Conservation (phyloP, 1,139 yeast genomes). For the Arxiozyma slooffiae region DNA sequence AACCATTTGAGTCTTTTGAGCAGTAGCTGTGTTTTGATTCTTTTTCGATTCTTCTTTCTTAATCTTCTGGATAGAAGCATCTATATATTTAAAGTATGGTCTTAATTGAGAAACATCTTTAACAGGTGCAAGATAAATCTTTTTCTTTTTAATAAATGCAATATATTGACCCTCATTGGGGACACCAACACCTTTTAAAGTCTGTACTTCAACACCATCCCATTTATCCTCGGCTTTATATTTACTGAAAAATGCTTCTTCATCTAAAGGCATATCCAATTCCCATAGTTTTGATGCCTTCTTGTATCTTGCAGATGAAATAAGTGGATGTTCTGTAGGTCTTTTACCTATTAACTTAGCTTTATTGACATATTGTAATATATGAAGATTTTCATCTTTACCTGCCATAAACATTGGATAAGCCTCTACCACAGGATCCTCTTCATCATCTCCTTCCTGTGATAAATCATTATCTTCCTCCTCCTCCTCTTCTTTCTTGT, state of each 20-base stretch:
- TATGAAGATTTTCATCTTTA: slow-evolving; percentile 29
- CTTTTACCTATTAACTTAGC: slow-evolving; percentile 41
- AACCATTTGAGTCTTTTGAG: slow-evolving; percentile 50
- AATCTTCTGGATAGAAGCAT: slow-evolving; percentile 35
- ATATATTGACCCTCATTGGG: slow-evolving; percentile 48
- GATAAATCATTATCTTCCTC: not conserved
- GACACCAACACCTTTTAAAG: slow-evolving; percentile 59
- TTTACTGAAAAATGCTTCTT: slow-evolving; percentile 52
- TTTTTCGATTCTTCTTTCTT: slow-evolving; percentile 32
- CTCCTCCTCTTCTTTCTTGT: not conserved
- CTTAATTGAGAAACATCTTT: slow-evolving; percentile 66
- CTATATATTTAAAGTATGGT: slow-evolving; percentile 73
- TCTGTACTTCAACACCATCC: slow-evolving; percentile 59
- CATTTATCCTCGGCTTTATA: slow-evolving; percentile 40
- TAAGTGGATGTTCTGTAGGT: slow-evolving; percentile 35
- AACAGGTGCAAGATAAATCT: slow-evolving; percentile 56
- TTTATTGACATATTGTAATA: slow-evolving; percentile 70
- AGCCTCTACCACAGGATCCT: slow-evolving; percentile 71
- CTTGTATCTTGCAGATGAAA: slow-evolving; percentile 49
- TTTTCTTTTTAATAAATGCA: slow-evolving; percentile 41
- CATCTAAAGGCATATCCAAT: slow-evolving; percentile 58
- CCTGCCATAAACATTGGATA: slow-evolving; percentile 52
- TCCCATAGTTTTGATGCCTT: slow-evolving; percentile 52
- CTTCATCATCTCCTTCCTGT: slow-evolving; percentile 31
- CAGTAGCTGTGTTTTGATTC: slow-evolving; percentile 36